phyloP scores from a whole-genome alignment of 2,329 filamentous ascomycete species.

The Xylaria sp. region DNA sequence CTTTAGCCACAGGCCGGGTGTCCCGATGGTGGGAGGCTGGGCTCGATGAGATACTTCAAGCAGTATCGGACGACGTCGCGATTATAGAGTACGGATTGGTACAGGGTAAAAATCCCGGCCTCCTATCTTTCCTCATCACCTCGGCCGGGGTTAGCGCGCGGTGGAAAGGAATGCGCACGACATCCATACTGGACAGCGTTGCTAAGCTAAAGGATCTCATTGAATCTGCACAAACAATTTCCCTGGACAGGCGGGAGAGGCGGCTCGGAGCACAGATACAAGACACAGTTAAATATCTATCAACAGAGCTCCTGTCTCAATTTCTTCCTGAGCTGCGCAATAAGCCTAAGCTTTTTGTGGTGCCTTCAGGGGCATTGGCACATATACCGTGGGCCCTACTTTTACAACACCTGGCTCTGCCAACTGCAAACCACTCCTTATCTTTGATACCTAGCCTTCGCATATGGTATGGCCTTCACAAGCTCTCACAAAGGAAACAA shows the following conservation, averaged over 20 bases:
- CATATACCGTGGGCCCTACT: slow-evolving; percentile 34
- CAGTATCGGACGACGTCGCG: slow-evolving; percentile 18
- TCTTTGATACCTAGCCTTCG: slow-evolving; percentile 35
- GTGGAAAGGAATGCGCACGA: slow-evolving; percentile 29
- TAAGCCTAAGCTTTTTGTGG: slow-evolving; percentile 26
- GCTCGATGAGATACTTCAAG: slow-evolving; percentile 25
- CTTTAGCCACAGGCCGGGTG: slow-evolving; percentile 23
- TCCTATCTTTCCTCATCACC: slow-evolving; percentile 30
- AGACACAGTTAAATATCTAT: slow-evolving; percentile 15
- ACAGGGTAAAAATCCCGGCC: slow-evolving; percentile 29
- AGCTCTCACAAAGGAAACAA: slow-evolving; percentile 17
- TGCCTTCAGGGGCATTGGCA: slow-evolving; percentile 32
- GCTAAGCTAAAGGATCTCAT: slow-evolving; percentile 24
- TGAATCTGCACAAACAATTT: slow-evolving; percentile 15
- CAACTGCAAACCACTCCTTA: slow-evolving; percentile 19
- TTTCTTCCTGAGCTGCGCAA: slow-evolving; percentile 28
- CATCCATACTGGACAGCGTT: slow-evolving; percentile 27
- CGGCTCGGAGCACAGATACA: slow-evolving; percentile 21
- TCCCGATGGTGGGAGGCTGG: slow-evolving; percentile 31
- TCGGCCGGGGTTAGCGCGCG: slow-evolving; percentile 18
- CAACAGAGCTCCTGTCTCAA: slow-evolving; percentile 20
- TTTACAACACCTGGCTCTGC: slow-evolving; percentile 15
- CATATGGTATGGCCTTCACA: slow-evolving; percentile 35
- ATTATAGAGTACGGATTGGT: slow-evolving; percentile 34
- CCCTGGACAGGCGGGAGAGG: slow-evolving; percentile 14